A percentile compares a stretch with the other conserved stretches of the same genome.
Evolutionary conservation across 2,329 filamentous ascomycete genomes (phyloP).

Genomic region (Remersonia thermophila): DNA sequence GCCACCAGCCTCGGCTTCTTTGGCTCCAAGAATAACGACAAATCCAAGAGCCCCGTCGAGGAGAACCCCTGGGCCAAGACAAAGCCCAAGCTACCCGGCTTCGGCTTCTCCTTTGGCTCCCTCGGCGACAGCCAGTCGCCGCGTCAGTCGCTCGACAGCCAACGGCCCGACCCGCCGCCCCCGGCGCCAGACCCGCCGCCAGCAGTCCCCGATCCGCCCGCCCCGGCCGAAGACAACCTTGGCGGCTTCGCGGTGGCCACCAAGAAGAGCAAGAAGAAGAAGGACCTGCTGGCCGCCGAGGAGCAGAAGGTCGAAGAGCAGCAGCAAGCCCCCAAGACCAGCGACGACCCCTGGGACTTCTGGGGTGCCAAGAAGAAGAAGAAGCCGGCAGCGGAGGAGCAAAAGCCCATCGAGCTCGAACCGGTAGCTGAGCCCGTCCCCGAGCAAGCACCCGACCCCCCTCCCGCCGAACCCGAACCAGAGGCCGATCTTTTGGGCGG

Average conservation of each 20-base stretch:
- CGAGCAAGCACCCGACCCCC: neutral
- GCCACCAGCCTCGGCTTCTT: conserved; percentile 32
- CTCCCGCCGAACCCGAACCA: conserved; percentile 9
- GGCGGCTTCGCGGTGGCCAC: conserved; percentile 18
- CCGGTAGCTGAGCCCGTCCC: conserved; percentile 9
- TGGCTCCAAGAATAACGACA: conserved; percentile 21
- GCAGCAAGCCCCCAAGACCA: conserved; percentile 15
- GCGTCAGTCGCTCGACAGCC: conserved; percentile 20
- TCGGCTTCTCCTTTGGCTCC: conserved; percentile 35
- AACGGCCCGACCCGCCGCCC: conserved; percentile 9
- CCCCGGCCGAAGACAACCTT: conserved; percentile 19
- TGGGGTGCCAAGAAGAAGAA: conserved; percentile 22
- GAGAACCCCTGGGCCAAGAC: conserved; percentile 40
- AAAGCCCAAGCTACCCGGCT: conserved; percentile 40
- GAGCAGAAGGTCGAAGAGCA: conserved; percentile 14
- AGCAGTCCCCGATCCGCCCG: neutral
- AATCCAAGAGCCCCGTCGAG: conserved; percentile 27
- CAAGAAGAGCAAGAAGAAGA: conserved; percentile 35
- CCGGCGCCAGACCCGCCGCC: conserved; percentile 8
- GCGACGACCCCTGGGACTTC: conserved; percentile 20
- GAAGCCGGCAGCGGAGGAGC: conserved; percentile 9
- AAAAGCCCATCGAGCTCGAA: conserved; percentile 2
- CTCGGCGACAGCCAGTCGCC: conserved; percentile 31
- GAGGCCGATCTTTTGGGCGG: conserved; percentile 4
- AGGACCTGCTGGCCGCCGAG: conserved; percentile 16